Base-by-base conservation (phyloP, 352 stramenopile species). In the Salisapilia sapeloensis region DNA sequence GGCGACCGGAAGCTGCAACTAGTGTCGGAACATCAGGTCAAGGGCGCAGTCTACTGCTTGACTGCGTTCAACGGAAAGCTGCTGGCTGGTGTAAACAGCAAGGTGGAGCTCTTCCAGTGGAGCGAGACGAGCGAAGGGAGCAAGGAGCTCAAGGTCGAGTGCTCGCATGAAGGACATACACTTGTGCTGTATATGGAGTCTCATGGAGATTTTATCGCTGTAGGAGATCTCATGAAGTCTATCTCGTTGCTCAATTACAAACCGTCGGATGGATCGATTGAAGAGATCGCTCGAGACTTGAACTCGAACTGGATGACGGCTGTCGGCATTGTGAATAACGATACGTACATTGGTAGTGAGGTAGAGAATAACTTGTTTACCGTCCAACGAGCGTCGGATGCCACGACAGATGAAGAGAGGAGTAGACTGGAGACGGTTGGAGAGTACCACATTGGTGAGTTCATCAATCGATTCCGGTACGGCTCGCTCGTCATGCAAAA, bases 151-250 rank as follows among this genome's bases (percentile, higher is more conserved):
- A 63, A 91, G 4, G 75, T 91, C 0, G 90, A 96, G 40, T 89
- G 87, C 37, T 86, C 87, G 7, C 87, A 97, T 53, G 87, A 97
- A 40, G 92, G 90, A 6, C 89, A 97, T 58, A 96, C 94, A 19
- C 49, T 97, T 14, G 93, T 93, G 40, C 49, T 97, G n/a, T 94
- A 93, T 49, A 89, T 97, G 46, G 85, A 95, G 40, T 96, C 83
- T 23, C 69, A 77, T 20, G 89, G 87, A 15, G 85, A 96, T 45
- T 95, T 96, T 30, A 91, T 95, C n/a, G 82, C 96, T 21, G 86
- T 97, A 13, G 93, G 90, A 13, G 93, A 98, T 44, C 48, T 98
- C 27, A 97, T 98, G 92, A 94, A 96, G 43, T 97, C 86, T 2
- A 92, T 97, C 33, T 95, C 83, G 18, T 47, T 98, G 15, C 49